A percentile compares a stretch with the other conserved stretches of the same genome.
phyloP scores from a whole-genome alignment of 495 filamentous ascomycete genomes.

The Viridothelium virens region DNA sequence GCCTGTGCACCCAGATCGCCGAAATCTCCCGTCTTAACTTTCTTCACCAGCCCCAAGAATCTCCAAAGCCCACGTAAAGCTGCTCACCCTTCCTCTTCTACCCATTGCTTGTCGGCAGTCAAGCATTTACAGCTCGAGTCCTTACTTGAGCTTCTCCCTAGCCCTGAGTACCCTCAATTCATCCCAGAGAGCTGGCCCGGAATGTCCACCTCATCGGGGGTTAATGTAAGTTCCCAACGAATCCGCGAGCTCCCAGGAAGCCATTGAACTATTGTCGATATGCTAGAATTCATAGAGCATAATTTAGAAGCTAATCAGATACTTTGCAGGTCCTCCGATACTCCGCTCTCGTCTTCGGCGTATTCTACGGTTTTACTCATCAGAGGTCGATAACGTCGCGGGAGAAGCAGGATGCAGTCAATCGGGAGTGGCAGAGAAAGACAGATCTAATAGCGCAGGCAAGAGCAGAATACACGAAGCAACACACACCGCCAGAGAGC shows the following conservation, averaged over 20 bases:
- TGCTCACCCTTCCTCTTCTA: neutral
- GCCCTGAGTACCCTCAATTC: neutral
- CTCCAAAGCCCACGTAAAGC: neutral
- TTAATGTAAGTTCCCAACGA: slow-evolving; percentile 48
- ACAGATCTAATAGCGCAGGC: slow-evolving; percentile 80
- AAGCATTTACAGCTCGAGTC: neutral
- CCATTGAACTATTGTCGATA: neutral
- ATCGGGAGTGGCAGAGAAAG: slow-evolving; percentile 81
- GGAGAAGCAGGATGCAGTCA: slow-evolving; percentile 55
- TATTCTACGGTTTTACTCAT: slow-evolving; percentile 89
- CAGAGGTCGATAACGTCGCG: slow-evolving; percentile 64
- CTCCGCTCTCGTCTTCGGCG: slow-evolving; percentile 74
- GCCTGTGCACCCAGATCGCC: slow-evolving; percentile 8
- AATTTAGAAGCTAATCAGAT: neutral
- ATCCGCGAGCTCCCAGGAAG: neutral
- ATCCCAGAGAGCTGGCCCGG: slow-evolving; percentile 15
- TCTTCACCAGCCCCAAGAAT: slow-evolving; percentile 1
- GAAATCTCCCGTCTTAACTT: slow-evolving; percentile 8
- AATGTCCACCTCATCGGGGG: slow-evolving; percentile 51
- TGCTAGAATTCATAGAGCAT: neutral
- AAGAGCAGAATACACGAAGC: slow-evolving; percentile 80
- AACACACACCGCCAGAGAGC: slow-evolving; percentile 49
- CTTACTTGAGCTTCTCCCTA: neutral
- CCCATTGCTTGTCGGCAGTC: neutral
- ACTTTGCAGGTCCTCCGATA: slow-evolving; percentile 79